A percentile compares a stretch with the other conserved stretches of the same genome.
These are phyloP conservation scores for Kuraishia cidri DNA, from an alignment of 805 yeast genomes.

Conservation along the genomic window DNA sequence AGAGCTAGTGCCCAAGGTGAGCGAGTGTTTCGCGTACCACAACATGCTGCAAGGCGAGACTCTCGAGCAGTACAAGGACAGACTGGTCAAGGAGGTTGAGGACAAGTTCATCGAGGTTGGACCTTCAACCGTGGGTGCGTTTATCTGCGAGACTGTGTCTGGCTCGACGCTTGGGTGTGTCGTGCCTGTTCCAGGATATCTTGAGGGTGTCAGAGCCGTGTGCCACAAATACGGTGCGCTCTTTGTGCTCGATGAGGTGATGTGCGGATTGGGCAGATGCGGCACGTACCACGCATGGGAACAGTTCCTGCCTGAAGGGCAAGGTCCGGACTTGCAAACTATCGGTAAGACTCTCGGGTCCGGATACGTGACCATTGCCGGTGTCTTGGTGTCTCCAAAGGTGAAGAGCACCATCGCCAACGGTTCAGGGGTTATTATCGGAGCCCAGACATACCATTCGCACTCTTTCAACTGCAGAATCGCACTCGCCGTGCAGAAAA, in stretches of 20 bases:
- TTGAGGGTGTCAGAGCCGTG: conserved; percentile 32
- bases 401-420: conserved; percentile 25
- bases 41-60: conserved; percentile 23
- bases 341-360: conserved; percentile 43
- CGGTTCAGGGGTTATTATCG: conserved; percentile 31
- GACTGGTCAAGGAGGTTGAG: conserved; percentile 28
- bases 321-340: conserved; percentile 39
- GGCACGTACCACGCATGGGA: conserved; percentile 42
- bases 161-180: conserved; percentile 37
- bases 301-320: conserved; percentile 21
- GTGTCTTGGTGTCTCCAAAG: conserved; percentile 32
- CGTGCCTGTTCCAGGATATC: conserved; percentile 33
- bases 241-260: conserved; percentile 41
- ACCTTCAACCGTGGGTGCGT: conserved; percentile 31
- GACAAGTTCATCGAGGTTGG: conserved; percentile 26
- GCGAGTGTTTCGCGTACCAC: conserved; percentile 24
- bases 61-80: conserved; percentile 25
- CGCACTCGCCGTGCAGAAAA: conserved; percentile 37
- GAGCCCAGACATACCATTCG: conserved; percentile 44
- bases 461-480: conserved; percentile 37
- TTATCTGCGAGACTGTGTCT: conserved; percentile 33
- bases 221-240: conserved; percentile 42
- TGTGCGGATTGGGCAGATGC: conserved; percentile 47
- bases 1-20: conserved; percentile 16
- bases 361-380: conserved; percentile 43